A percentile compares a stretch with the other conserved stretches of the same genome.
Evolutionary conservation across 2,329 filamentous ascomycete genomes (phyloP).

Genomic region (Paramyrothecium sp.): DNA sequence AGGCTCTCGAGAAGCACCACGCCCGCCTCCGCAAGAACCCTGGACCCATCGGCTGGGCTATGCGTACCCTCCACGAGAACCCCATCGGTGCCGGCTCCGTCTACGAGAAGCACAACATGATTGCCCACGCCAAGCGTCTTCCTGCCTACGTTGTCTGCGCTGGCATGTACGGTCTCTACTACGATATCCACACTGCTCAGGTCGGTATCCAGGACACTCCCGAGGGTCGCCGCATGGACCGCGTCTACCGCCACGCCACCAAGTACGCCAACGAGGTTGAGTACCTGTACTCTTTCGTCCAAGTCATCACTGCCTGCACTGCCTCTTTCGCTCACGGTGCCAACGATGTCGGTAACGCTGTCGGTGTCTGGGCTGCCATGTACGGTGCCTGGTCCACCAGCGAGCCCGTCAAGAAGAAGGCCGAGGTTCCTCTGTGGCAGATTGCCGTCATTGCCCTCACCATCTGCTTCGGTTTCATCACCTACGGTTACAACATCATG

Average conservation of each 20-base stretch:
- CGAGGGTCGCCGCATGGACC: slow-evolving; percentile 66
- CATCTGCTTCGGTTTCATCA: slow-evolving; percentile 67
- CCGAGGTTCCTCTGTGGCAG: slow-evolving; percentile 72
- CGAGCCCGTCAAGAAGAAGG: slow-evolving; percentile 58
- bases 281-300: slow-evolving; percentile 66
- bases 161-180: slow-evolving; percentile 72
- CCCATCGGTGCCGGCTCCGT: slow-evolving; percentile 70
- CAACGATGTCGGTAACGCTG: slow-evolving; percentile 74
- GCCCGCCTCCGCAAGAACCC: slow-evolving; percentile 59
- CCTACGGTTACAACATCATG: slow-evolving; percentile 84
- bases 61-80: slow-evolving; percentile 74
- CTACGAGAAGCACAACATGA: slow-evolving; percentile 73
- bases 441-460: slow-evolving; percentile 65
- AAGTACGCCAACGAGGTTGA: slow-evolving; percentile 74
- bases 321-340: slow-evolving; percentile 75
- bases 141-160: slow-evolving; percentile 66
- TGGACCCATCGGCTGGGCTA: slow-evolving; percentile 76
- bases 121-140: slow-evolving; percentile 60
- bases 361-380: slow-evolving; percentile 68
- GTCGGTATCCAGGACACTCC: slow-evolving; percentile 68
- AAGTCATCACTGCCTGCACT: slow-evolving; percentile 67
- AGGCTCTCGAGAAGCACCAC: slow-evolving; percentile 58
- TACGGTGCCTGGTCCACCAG: slow-evolving; percentile 68
- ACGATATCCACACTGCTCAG: slow-evolving; percentile 79
- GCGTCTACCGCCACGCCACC: slow-evolving; percentile 54